Evolutionary conservation across 2,329 filamentous ascomycete species (phyloP).

Genomic region (Penicillium sclerotiorum): DNA sequence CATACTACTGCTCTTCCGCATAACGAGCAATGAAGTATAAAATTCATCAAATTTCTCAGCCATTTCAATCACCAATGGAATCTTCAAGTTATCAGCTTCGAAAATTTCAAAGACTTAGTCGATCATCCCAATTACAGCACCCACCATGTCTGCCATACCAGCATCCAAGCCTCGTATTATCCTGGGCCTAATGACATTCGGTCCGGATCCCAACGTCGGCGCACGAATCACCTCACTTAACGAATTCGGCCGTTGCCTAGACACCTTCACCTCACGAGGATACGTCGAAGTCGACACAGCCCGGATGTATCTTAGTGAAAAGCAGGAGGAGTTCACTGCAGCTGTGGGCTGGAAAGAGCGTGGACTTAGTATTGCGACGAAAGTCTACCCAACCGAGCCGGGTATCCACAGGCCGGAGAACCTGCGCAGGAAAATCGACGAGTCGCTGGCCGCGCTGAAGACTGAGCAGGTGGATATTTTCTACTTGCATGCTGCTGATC

Average conservation of each 20-base stretch:
- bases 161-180: constrained; percentile 74
- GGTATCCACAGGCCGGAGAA: constrained; percentile 66
- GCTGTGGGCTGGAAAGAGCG: constrained; percentile 77
- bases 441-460: constrained; percentile 70
- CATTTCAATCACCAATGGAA: too few species aligned
- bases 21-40: too few species aligned
- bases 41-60: too few species aligned
- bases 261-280: constrained; percentile 74
- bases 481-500: constrained; percentile 72
- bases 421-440: constrained; percentile 67
- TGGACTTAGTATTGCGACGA: constrained; percentile 77
- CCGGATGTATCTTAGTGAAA: constrained; percentile 68
- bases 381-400: constrained; percentile 65
- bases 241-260: constrained; percentile 71
- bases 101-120: too few species aligned
- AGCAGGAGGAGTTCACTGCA: constrained; percentile 80
- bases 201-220: constrained; percentile 63
- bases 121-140: too few species aligned
- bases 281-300: constrained; percentile 88
- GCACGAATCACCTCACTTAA: constrained; percentile 72
- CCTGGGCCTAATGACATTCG: constrained; percentile 86
- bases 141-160: too few species aligned
- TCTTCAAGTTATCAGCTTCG: too few species aligned
- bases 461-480: constrained; percentile 77
- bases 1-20: too few species aligned